Percentiles rank a stretch among this genome's conserved stretches.
These are phyloP conservation scores for Cajanus cajan DNA, from an alignment of 306 rosid genomes.

Conservation along the genomic window DNA sequence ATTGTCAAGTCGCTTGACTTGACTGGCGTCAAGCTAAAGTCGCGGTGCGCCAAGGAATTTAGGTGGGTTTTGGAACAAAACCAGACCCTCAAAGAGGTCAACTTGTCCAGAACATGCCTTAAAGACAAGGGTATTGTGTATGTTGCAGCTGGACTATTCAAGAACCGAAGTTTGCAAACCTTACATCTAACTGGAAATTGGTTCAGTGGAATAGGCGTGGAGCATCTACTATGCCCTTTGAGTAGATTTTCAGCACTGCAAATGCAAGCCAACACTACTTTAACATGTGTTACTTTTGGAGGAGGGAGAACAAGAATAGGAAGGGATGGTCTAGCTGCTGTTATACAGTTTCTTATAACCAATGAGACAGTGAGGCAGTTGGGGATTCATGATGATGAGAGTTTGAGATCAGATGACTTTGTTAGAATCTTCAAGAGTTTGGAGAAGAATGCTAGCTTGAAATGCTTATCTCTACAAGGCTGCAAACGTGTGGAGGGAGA, in stretches of 20 bases:
- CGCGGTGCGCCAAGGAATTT: conserved; percentile 85
- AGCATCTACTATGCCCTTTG: conserved; percentile 85
- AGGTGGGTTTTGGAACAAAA: conserved; percentile 88
- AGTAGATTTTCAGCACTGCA: conserved; percentile 86
- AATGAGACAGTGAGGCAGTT: conserved; percentile 68
- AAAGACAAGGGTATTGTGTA: conserved; percentile 80
- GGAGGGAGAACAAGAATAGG: conserved; percentile 82
- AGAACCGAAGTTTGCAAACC: conserved; percentile 62
- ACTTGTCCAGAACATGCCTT: conserved; percentile 68
- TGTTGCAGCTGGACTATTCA: conserved; percentile 85
- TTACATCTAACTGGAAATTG: conserved; percentile 70
- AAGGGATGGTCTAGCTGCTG: conserved; percentile 76
- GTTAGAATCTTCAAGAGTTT: conserved; percentile 70
- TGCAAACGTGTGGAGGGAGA: conserved; percentile 86
- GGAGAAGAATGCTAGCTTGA: conserved; percentile 87
- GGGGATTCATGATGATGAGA: conserved; percentile 76
- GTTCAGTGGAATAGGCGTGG: conserved; percentile 70
- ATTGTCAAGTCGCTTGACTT: conserved; percentile 76
- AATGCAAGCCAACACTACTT: conserved; percentile 74
- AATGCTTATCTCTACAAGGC: conserved; percentile 67
- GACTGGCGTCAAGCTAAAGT: conserved; percentile 78
- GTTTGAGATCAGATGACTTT: conserved; percentile 67
- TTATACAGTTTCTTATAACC: conserved; percentile 58
- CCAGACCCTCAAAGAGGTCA: conserved; percentile 63
- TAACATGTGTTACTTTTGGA: conserved; percentile 69